Evolutionary conservation across 164 flowering plant species (phyloP).

Genomic region (Vitis cinerea): DNA sequence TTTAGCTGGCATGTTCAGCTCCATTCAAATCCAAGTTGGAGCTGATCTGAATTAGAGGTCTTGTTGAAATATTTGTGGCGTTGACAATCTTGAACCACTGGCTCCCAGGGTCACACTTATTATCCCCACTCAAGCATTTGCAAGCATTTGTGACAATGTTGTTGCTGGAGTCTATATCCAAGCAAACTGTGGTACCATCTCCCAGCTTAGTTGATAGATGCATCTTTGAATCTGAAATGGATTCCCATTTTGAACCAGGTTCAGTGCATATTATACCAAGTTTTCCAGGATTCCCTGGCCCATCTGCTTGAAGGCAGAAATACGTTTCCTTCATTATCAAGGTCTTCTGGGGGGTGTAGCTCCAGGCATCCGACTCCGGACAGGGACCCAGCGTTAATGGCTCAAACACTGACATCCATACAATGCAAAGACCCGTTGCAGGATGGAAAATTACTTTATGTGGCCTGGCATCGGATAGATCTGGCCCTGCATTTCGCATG

Average conservation of each 20-base stretch:
- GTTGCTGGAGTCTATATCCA: slow-evolving; percentile 58
- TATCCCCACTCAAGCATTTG: slow-evolving; percentile 50
- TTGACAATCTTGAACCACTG: slow-evolving; percentile 84
- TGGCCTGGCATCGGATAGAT: slow-evolving; percentile 24
- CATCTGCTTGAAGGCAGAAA: slow-evolving; percentile 59
- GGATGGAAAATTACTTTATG: slow-evolving; percentile 69
- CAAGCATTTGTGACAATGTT: slow-evolving; percentile 50
- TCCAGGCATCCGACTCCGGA: slow-evolving; percentile 53
- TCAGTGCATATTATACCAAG: slow-evolving; percentile 41
- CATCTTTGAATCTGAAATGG: slow-evolving; percentile 62
- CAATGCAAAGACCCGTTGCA: slow-evolving; percentile 60
- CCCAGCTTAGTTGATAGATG: slow-evolving; percentile 50
- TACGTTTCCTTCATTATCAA: slow-evolving; percentile 43
- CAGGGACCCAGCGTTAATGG: slow-evolving; percentile 66
- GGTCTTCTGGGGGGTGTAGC: slow-evolving; percentile 38
- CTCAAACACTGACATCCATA: slow-evolving; percentile 26
- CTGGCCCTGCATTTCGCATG: slow-evolving; percentile 66
- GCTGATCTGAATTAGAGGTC: neutral
- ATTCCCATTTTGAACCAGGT: slow-evolving; percentile 51
- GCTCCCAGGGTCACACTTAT: slow-evolving; percentile 60
- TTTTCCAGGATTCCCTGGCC: slow-evolving; percentile 35
- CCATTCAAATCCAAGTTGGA: slow-evolving; percentile 1
- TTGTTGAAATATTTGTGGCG: slow-evolving; percentile 31
- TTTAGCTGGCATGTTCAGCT: no score
- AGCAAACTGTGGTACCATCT: slow-evolving; percentile 42